phyloP scores from a whole-genome alignment of 2,329 filamentous ascomycete genomes.

The Rhytidhysteron rufulum region DNA sequence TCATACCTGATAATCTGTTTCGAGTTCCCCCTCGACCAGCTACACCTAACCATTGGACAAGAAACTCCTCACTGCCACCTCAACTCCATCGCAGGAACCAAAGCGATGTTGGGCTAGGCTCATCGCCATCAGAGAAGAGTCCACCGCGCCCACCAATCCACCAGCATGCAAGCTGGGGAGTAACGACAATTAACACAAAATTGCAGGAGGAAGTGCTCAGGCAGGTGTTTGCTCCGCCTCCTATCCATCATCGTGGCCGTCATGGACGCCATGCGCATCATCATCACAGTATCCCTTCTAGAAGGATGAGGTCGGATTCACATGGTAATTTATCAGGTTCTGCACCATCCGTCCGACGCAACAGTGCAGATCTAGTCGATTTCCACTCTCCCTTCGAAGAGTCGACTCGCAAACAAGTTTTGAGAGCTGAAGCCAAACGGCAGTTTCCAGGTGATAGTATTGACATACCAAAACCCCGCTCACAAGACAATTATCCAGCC shows the following conservation, averaged over 20 bases:
- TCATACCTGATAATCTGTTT: conserved; percentile 81
- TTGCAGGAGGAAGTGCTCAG: conserved; percentile 88
- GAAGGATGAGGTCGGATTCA: conserved; percentile 23
- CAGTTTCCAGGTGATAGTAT: conserved; percentile 17
- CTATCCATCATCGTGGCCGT: conserved; percentile 75
- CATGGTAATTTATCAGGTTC: conserved; percentile 25
- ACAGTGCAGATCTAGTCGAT: conserved; percentile 35
- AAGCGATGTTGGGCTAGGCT: conserved; percentile 24
- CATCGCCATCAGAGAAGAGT: conserved; percentile 15
- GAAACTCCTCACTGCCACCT: conserved; percentile 23
- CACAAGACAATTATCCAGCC: conserved; percentile 5
- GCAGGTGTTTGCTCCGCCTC: conserved; percentile 82
- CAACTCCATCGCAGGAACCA: conserved; percentile 34
- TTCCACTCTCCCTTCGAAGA: conserved; percentile 28
- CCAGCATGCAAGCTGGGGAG: conserved; percentile 68
- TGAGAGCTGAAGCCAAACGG: conserved; percentile 39
- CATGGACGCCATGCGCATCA: conserved; percentile 65
- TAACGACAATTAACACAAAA: conserved; percentile 83
- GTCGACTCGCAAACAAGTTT: conserved; percentile 39
- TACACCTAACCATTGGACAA: conserved; percentile 34
- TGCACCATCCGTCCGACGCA: conserved; percentile 32
- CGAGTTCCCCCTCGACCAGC: conserved; percentile 51
- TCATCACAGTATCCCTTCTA: conserved; percentile 60
- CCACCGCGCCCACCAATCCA: conserved; percentile 41
- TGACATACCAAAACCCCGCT: conserved; percentile 3